Evolutionary conservation across 2,329 filamentous ascomycete species (phyloP), one percentile per base, ranked within the genome.

Genomic region (Cladosporium sp.): DNA sequence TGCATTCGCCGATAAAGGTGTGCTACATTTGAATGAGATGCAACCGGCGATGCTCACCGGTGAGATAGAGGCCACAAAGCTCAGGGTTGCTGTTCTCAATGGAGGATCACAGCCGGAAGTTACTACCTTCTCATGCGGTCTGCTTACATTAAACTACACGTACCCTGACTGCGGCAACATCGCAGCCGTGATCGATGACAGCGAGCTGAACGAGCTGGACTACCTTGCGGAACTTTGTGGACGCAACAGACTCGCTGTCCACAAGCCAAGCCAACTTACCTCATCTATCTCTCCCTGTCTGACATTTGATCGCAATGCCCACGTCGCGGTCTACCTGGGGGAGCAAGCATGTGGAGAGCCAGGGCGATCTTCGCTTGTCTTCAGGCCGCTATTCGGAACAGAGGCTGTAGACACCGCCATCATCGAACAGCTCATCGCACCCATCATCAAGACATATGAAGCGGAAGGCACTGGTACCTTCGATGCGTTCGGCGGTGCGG

Each of bases 251-350:
- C 55, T 69, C 8, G 57, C 59, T 2, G 64, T 69, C 4, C 43
- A 63, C 18, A 58, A 56, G 7, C 67, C 66, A 0, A 55, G 57
- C 4, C 50, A 56, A 15, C 55, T 68, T 4, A 55, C 58, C 4
- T 65, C 61, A 11, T 58, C 60, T 8, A 60, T 62, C 0, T 53
- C 60, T 7, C 66, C 66, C 18, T 62, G 59, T 25, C 50, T 71
- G 27, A 69, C 67, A 2, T 58, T 70, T 15, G 67, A 69, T 40
- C 54, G 62, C 9, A 30, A 61, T 7, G 67, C 65, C 3, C 55
- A 63, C 20, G 49, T 68, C 9, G 65, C 66, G 7, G 67, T 68
- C 8, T 70, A 68, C 43, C 57, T 62, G n/a, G 68, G 68, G 1
- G 58, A 65, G 20, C 55, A 62, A 49, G 57, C 53, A 3, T 70